Percentiles rank a stretch among this genome's conserved stretches.
Evolutionary conservation across 1,284 basidiomycete species (phyloP).

Genomic region (Sparassis latifolia): DNA sequence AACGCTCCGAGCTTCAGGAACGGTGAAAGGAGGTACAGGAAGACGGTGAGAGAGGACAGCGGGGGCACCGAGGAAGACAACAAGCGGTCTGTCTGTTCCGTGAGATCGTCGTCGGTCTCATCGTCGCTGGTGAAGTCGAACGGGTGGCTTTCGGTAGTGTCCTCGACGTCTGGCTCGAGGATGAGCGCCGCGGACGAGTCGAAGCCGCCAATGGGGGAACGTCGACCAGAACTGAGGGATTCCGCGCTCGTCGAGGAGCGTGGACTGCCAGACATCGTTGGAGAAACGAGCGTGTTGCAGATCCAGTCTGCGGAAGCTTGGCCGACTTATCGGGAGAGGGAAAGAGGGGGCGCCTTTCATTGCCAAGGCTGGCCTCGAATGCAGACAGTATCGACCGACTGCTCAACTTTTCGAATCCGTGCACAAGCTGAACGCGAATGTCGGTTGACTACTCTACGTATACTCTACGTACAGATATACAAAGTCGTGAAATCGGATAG

Average conservation of each 20-base stretch:
- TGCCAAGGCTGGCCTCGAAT: background rate
- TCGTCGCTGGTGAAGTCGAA: slow-evolving; percentile 48
- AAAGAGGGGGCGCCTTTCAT: background rate
- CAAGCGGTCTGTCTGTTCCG: slow-evolving; percentile 35
- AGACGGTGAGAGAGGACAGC: slow-evolving; percentile 49
- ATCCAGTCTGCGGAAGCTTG: background rate
- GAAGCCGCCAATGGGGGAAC: slow-evolving; percentile 20
- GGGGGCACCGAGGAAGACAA: slow-evolving; percentile 41
- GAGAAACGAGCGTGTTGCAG: too few species aligned
- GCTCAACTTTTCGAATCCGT: too few species aligned
- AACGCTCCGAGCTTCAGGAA: slow-evolving; percentile 66
- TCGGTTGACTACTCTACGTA: too few species aligned
- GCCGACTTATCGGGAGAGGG: background rate
- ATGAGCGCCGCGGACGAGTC: slow-evolving; percentile 48
- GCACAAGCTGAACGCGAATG: too few species aligned
- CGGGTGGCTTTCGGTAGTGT: slow-evolving; percentile 28
- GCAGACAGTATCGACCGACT: background rate
- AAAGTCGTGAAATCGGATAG: too few species aligned
- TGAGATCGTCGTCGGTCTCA: slow-evolving; percentile 44
- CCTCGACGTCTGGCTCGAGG: slow-evolving; percentile 46
- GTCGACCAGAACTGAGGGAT: slow-evolving; percentile 20
- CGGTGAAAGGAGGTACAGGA: slow-evolving; percentile 63
- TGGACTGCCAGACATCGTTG: slow-evolving; percentile 9
- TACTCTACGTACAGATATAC: too few species aligned
- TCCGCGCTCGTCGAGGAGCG: slow-evolving; percentile 20